Percentiles rank a stretch among this genome's conserved stretches.
These are phyloP conservation scores for Aspergillus tamarii DNA, from an alignment of 2,329 filamentous ascomycete species.

Conservation along the genomic window DNA sequence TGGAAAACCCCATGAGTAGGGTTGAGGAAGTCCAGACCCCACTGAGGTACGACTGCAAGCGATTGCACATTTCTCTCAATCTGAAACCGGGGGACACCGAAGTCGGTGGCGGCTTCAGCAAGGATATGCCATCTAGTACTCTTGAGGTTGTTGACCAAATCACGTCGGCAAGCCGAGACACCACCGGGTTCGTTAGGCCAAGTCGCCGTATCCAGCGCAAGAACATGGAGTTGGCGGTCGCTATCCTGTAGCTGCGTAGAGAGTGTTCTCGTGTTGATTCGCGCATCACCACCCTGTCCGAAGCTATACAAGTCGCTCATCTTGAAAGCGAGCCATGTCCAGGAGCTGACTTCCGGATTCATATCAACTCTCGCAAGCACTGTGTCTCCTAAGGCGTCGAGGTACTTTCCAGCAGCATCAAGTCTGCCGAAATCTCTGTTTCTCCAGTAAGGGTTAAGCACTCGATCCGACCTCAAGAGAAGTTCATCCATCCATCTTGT, in stretches of 20 bases:
- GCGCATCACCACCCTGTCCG: slow-evolving; percentile 56
- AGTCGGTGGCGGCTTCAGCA: slow-evolving; percentile 59
- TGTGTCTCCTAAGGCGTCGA: slow-evolving; percentile 51
- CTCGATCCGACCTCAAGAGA: slow-evolving; percentile 50
- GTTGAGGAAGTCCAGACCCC: slow-evolving; percentile 58
- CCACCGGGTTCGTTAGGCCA: slow-evolving; percentile 59
- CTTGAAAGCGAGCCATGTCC: slow-evolving; percentile 56
- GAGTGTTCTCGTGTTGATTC: slow-evolving; percentile 53
- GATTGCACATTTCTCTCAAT: slow-evolving; percentile 60
- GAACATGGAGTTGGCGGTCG: slow-evolving; percentile 53
- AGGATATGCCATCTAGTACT: slow-evolving; percentile 60
- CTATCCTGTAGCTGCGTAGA: slow-evolving; percentile 48
- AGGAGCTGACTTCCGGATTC: slow-evolving; percentile 55
- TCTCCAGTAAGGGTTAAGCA: slow-evolving; percentile 52
- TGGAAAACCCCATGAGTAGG: slow-evolving; percentile 59
- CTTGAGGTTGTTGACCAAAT: slow-evolving; percentile 57
- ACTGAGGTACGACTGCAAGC: slow-evolving; percentile 58
- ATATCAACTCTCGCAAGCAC: slow-evolving; percentile 57
- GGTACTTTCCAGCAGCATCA: slow-evolving; percentile 46
- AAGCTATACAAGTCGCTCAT: slow-evolving; percentile 57
- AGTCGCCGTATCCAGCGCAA: slow-evolving; percentile 57
- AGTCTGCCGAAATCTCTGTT: slow-evolving; percentile 49
- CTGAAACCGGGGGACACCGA: slow-evolving; percentile 58
- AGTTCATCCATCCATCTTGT: slow-evolving; percentile 56
- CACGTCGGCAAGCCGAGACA: slow-evolving; percentile 59